A percentile compares a stretch with the other conserved stretches of the same genome.
Evolutionary conservation across 2,329 filamentous ascomycete genomes (phyloP).

Genomic region (Claviceps digitariae): DNA sequence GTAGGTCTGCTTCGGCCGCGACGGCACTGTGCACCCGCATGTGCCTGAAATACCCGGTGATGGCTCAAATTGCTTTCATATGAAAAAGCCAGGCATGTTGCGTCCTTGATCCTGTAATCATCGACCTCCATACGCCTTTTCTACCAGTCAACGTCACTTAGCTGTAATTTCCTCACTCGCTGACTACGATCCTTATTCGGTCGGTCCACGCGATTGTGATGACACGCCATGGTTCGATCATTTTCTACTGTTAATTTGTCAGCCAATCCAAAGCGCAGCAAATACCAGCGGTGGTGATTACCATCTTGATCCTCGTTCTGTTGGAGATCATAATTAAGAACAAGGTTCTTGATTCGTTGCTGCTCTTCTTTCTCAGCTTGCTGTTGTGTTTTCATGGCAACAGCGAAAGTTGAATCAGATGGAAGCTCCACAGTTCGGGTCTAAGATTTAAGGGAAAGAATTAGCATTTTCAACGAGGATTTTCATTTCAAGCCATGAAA

Average conservation of each 20-base stretch:
- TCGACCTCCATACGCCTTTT: background rate
- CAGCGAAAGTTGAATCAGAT: slow-evolving; percentile 83
- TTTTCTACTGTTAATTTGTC: slow-evolving; percentile 24
- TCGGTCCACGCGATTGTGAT: slow-evolving; percentile 43
- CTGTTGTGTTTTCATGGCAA: slow-evolving; percentile 93
- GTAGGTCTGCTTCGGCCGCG: background rate
- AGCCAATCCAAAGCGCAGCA: background rate
- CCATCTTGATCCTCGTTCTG: slow-evolving; percentile 71
- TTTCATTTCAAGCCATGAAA: background rate
- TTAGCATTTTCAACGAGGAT: background rate
- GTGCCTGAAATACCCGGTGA: background rate
- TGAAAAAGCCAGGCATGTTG: background rate
- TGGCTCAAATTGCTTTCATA: background rate
- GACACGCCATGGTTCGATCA: slow-evolving; percentile 34
- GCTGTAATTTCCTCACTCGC: slow-evolving; percentile 76
- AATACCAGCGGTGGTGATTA: slow-evolving; percentile 28
- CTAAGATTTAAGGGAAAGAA: slow-evolving; percentile 28
- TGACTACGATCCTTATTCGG: slow-evolving; percentile 55
- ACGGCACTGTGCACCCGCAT: background rate
- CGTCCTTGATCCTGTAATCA: background rate
- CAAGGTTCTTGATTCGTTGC: slow-evolving; percentile 94
- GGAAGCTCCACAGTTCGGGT: slow-evolving; percentile 83
- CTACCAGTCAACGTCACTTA: slow-evolving; percentile 98
- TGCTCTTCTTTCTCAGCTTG: slow-evolving; percentile 93
- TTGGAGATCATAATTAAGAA: slow-evolving; percentile 88